Conservation (phyloP, 2,329 filamentous ascomycete genomes). For the Aspergillus caelatus region DNA sequence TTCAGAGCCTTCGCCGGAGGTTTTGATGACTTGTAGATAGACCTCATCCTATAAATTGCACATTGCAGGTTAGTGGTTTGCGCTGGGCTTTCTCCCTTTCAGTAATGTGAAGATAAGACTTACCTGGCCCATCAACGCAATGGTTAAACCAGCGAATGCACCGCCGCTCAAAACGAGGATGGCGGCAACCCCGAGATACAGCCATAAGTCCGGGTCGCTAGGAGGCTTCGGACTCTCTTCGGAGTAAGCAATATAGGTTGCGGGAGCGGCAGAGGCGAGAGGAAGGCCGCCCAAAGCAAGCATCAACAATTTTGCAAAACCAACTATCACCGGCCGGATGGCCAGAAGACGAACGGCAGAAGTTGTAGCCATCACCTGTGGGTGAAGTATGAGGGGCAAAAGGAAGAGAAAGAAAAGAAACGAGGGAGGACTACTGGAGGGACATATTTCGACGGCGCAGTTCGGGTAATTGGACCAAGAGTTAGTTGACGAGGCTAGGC, state of each 20-base stretch:
- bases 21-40: conserved; percentile 91
- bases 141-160: conserved; percentile 89
- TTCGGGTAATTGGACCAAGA: conserved; percentile 4
- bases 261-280: conserved; percentile 42
- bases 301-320: conserved; percentile 45
- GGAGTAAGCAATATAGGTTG: conserved; percentile 19
- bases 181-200: conserved; percentile 78
- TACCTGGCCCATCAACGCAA: conserved; percentile 64
- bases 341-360: conserved; percentile 35
- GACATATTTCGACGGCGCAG: conserved; percentile 15
- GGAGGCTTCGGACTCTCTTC: conserved; percentile 53
- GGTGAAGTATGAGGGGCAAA: conserved; percentile 6
- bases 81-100: not conserved
- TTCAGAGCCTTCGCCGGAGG: conserved; percentile 82
- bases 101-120: conserved; percentile 10
- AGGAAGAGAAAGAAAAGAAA: conserved; percentile 9
- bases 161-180: conserved; percentile 84
- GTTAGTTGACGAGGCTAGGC: not conserved
- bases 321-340: conserved; percentile 42
- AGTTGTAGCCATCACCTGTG: conserved; percentile 31
- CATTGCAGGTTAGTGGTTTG: not conserved
- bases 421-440: conserved; percentile 9
- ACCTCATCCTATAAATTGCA: conserved; percentile 72
- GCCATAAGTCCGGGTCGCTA: conserved; percentile 71
- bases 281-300: conserved; percentile 42